Percentiles rank a stretch among this genome's conserved stretches.
phyloP scores from a whole-genome alignment of 768 basidiomycete species.

The Rhodotorula babjevae region DNA sequence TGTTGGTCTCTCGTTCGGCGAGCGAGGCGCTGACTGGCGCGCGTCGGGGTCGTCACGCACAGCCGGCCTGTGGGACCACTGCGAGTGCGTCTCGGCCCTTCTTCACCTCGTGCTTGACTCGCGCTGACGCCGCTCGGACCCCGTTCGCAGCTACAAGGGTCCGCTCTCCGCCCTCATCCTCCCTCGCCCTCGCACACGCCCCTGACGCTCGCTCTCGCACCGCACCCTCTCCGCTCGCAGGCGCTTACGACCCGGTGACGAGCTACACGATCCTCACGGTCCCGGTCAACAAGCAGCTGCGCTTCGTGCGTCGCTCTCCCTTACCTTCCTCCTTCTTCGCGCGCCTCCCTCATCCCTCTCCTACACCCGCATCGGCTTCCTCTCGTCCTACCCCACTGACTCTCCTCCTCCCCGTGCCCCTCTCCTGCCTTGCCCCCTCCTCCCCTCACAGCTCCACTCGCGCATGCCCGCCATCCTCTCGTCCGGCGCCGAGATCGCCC shows the following conservation, averaged over 20 bases:
- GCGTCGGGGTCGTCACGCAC: neutral
- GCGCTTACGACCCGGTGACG: constrained; percentile 56
- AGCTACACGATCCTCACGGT: constrained; percentile 91
- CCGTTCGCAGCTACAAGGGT: neutral
- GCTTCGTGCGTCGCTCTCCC: constrained; percentile 51
- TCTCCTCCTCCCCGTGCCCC: neutral
- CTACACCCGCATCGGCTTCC: no score
- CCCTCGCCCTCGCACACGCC: no score
- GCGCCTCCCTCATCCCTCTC: no score
- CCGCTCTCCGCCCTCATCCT: neutral
- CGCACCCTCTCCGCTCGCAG: constrained; percentile 12
- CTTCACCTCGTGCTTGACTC: neutral
- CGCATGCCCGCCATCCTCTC: constrained; percentile 72
- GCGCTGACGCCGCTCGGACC: neutral
- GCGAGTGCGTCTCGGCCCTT: constrained; percentile 10
- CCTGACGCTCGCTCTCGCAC: no score
- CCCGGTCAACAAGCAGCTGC: constrained; percentile 60
- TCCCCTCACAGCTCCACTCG: constrained; percentile 63
- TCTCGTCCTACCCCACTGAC: no score
- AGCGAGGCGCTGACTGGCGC: neutral
- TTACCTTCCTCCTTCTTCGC: no score
- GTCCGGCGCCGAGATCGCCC: constrained; percentile 56
- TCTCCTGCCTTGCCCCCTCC: no score
- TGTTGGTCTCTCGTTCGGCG: no score
- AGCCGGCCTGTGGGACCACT: constrained; percentile 35